Evolutionary conservation across 495 filamentous ascomycete genomes (phyloP).

Genomic region (Beverwykella pulmonaria): DNA sequence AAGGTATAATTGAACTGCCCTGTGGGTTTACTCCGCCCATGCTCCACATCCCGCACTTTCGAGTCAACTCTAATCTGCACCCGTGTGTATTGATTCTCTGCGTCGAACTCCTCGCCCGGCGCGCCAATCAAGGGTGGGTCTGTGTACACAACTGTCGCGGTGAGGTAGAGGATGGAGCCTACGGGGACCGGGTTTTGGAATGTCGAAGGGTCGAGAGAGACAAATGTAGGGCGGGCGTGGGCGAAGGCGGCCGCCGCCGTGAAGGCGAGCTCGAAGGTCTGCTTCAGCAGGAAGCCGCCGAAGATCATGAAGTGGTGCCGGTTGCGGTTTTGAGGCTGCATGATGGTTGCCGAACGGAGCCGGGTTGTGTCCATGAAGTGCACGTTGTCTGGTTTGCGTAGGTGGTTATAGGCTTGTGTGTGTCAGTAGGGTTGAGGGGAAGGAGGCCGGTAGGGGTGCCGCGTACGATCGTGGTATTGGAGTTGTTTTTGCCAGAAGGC

Average conservation of each 20-base stretch:
- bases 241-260: slow-evolving; percentile 80
- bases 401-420: slow-evolving; percentile 49
- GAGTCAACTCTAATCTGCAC: slow-evolving; percentile 78
- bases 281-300: slow-evolving; percentile 80
- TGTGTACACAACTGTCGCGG: slow-evolving; percentile 75
- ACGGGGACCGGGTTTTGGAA: slow-evolving; percentile 86
- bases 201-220: slow-evolving; percentile 76
- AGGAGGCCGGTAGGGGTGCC: neutral
- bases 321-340: slow-evolving; percentile 87
- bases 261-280: slow-evolving; percentile 86
- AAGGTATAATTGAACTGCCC: slow-evolving; percentile 89
- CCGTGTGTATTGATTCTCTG: slow-evolving; percentile 58
- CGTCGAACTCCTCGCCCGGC: slow-evolving; percentile 46
- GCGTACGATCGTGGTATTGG: slow-evolving; percentile 51
- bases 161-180: slow-evolving; percentile 78
- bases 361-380: slow-evolving; percentile 68
- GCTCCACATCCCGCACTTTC: slow-evolving; percentile 77
- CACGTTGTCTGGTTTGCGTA: slow-evolving; percentile 63
- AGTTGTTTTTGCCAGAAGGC: slow-evolving; percentile 76
- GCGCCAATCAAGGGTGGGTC: slow-evolving; percentile 60
- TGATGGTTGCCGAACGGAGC: slow-evolving; percentile 73
- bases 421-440: neutral
- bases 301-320: slow-evolving; percentile 90
- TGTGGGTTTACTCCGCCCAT: slow-evolving; percentile 72
- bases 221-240: slow-evolving; percentile 73